A percentile compares a stretch with the other conserved stretches of the same genome.
These are phyloP conservation scores for Russula ochroleuca DNA, from an alignment of 768 basidiomycete species.

Conservation along the genomic window DNA sequence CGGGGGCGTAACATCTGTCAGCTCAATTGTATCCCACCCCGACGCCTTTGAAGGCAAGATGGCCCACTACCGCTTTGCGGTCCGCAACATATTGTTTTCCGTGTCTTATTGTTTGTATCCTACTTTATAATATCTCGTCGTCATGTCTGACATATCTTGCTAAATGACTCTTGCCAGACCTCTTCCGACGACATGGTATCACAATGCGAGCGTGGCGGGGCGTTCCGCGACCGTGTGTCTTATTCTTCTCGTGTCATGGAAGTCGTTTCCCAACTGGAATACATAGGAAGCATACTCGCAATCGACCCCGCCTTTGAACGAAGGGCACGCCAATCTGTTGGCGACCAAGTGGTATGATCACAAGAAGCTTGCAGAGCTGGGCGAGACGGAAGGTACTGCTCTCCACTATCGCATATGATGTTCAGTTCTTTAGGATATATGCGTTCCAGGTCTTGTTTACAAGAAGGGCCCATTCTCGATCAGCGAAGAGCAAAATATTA, in stretches of 20 bases:
- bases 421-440: neutral
- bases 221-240: neutral
- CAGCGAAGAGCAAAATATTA: slow-evolving; percentile 12
- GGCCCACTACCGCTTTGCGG: neutral
- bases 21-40: slow-evolving; percentile 3
- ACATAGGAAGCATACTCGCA: neutral
- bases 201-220: slow-evolving; percentile 1
- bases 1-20: neutral
- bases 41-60: neutral
- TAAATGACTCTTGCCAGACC: neutral
- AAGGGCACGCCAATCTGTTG: slow-evolving; percentile 3
- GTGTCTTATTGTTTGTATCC: slow-evolving; percentile 10
- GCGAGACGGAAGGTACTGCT: slow-evolving; percentile 11
- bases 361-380: slow-evolving; percentile 4
- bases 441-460: slow-evolving; percentile 9
- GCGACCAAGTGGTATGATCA: slow-evolving; percentile 16
- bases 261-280: neutral
- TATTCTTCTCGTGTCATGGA: neutral
- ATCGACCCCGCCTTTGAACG: neutral
- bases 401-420: neutral
- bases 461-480: slow-evolving; percentile 6
- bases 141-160: neutral
- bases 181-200: neutral
- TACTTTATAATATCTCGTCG: slow-evolving; percentile 15
- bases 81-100: slow-evolving; percentile 9